Evolutionary conservation across 805 yeast genomes (phyloP), one percentile per base, ranked within the genome.

Genomic region (Yamadazyma olivae): DNA sequence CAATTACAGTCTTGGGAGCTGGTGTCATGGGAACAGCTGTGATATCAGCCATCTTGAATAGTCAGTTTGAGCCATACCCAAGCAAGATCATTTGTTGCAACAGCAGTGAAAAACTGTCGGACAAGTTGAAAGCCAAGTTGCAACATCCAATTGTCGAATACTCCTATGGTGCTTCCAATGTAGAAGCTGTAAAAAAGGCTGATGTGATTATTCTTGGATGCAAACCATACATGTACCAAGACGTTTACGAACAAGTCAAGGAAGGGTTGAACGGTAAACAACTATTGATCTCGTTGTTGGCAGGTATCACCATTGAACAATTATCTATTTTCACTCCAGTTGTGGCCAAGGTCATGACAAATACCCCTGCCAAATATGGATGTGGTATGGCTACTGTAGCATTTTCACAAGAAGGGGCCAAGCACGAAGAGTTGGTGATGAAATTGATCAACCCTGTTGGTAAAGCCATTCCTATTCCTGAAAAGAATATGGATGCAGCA

Each of bases 1-100:
- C 87, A 3, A 64, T 91, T 35, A 74, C 90, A 13, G 79, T 93
- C 20, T 71, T 93, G 36, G 99, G 97, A 23, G 79, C 95, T 51
- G 99, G 99, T 42, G 89, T 85, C 37, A 86, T 93, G 88, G 98
- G 98, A 40, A 83, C 91, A 13, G 96, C 98, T 8, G 86, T 93
- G 31, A 73, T 87, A 21, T 72, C 86, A 9, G 95, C 98, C 8
- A 78, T 85, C 30, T 64, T 86, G 36, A 73, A 74, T 24, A 40
- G 64, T 8, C 43, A 61, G 17, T 70, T 73, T 43, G 56, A 57
- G 14, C 75, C 81, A 4, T 75, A 74, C 39, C 97, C 98, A 19
- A 55, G 71, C 18, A 76, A 71, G 52, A 82, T 90, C 57, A 73
- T 83, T 46, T 87, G 93, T n/a, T 80, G 95, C 56, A 90, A 85